A percentile compares a stretch with the other conserved stretches of the same genome.
phyloP scores from a whole-genome alignment of 805 yeast genomes.

The Nakazawaea holstii region DNA sequence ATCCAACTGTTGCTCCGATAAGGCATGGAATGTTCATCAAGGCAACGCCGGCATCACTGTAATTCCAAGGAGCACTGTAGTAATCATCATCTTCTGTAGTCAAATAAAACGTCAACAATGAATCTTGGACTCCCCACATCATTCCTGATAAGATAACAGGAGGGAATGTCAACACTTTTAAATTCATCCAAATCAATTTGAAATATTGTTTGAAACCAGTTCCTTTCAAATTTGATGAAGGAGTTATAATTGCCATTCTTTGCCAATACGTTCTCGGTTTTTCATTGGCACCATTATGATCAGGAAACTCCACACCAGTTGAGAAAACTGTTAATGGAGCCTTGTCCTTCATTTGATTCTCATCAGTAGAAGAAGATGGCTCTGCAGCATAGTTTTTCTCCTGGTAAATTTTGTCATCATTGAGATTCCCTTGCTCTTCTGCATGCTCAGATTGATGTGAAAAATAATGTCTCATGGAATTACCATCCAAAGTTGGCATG shows the following conservation, averaged over 20 bases:
- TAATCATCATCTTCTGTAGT: conserved; percentile 68
- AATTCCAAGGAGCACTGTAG: conserved; percentile 62
- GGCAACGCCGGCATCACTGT: conserved; percentile 62
- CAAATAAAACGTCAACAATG: conserved; percentile 67
- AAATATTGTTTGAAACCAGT: conserved; percentile 36
- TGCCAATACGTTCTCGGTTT: conserved; percentile 23
- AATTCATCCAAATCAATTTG: conserved; percentile 24
- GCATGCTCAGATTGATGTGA: conserved; percentile 4
- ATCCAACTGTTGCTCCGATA: conserved; percentile 62
- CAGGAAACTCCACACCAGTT: conserved; percentile 4
- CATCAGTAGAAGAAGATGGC: conserved; percentile 6
- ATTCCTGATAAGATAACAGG: conserved; percentile 61
- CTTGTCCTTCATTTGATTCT: conserved; percentile 9
- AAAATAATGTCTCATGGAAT: conserved; percentile 6
- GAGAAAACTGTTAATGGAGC: conserved; percentile 2
- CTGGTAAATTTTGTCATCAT: not conserved
- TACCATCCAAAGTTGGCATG: conserved; percentile 11
- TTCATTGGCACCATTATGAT: conserved; percentile 25
- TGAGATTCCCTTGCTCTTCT: not conserved
- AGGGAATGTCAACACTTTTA: conserved; percentile 36
- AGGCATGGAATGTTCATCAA: conserved; percentile 70
- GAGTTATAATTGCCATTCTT: conserved; percentile 29
- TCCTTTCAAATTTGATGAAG: conserved; percentile 30
- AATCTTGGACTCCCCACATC: conserved; percentile 81
- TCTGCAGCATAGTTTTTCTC: not conserved